Evolutionary conservation across 78 protist species (phyloP), one percentile per base, ranked within the genome.

Genomic region (Anaeramoeba flamelloides): DNA sequence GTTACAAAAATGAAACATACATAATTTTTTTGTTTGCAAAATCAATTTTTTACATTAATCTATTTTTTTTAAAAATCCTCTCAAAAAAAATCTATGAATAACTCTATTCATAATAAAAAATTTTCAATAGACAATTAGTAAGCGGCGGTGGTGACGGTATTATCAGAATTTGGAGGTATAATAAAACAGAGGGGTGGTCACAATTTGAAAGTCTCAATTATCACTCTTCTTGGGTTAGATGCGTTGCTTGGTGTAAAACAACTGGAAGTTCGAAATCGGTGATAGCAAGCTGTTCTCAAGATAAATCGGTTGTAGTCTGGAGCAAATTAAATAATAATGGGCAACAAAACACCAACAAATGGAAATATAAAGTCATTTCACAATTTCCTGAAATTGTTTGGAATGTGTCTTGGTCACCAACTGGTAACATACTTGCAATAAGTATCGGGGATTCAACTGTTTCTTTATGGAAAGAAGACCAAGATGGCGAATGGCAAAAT

Each of bases 211-310:
- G 17, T 53, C 17, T 53, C 34, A 17, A 53, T n/a, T 85, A 69
- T n/a, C 98, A 95, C 84, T 83, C 87, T 69, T 96, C 89, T 81
- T 95, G 98, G 97, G 96, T 96, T 17, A 86, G 99, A 39, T 97
- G 92, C 64, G 98, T 94, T 22, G 96, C 97, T 22, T 96, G 94
- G 95, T 91, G 96, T 31, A 96, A 97, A 39, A 78, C 76, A 39
- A 41, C 86, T 37, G 95, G 92, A 39, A 39, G 77, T 33, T 80
- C 87, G 41, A 26, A 26, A 8, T 36, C 64, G n/a, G 84, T 64
- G 36, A 65, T 93, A 36, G 96, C 96, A 3, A 85, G 91, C 2
- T 91, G 94, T 80, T 90, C 96, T 36, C 90, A 93, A 65, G 94
- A 93, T 82, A 78, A 87, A 41, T 39, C 77, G 12, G 94, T 92